Base-by-base conservation (phyloP, 148 eudicot genomes). In the Vaccinium macrocarpon region DNA sequence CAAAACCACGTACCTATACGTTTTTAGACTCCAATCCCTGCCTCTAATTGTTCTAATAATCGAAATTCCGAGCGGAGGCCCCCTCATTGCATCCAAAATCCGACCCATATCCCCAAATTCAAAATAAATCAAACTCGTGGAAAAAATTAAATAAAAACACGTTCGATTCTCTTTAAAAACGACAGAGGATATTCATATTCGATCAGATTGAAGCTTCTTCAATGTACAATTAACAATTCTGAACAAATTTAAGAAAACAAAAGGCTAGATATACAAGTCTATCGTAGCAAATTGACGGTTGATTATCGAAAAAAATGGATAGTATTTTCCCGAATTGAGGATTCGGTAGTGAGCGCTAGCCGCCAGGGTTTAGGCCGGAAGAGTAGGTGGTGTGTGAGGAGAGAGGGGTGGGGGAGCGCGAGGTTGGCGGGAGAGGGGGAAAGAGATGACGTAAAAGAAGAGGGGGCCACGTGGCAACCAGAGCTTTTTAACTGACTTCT, bases 1-100 rank as follows among this genome's bases (percentile, higher is more conserved):
- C 86, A 97, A 86, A 84, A 97, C 92, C 53, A 91, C 87, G 81
- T 93, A 89, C 87, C 95, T 87, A 83, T 95, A 97, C 18, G 96
- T 90, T 16, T 61, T 52, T n/a, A 92, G 71, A 78, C 92, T 91
- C 97, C 97, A 95, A 88, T 97, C 95, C 81, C 75, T 92, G 53
- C 96, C 96, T 84, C 95, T 91, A 57, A 92, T 82, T 3, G 83
- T 89, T 85, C 92, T 90, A 38, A 95, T 76, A 14, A 97, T 72
- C 73, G 84, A 66, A 80, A 97, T 92, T 35, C 99, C 99, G 13
- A 94, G 93, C 15, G 99, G 99, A 38, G 78, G 82, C 48, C 91
- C 88, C 87, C 90, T 86, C 84, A 85, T 82, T 46, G 87, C 78
- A 56, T 84, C 84, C 27, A 80, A 81, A 62, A 70, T 51, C 49